Evolutionary conservation across 108 stramenopile species (phyloP).

Genomic region (Cyclotella choctawhatcheeana): DNA sequence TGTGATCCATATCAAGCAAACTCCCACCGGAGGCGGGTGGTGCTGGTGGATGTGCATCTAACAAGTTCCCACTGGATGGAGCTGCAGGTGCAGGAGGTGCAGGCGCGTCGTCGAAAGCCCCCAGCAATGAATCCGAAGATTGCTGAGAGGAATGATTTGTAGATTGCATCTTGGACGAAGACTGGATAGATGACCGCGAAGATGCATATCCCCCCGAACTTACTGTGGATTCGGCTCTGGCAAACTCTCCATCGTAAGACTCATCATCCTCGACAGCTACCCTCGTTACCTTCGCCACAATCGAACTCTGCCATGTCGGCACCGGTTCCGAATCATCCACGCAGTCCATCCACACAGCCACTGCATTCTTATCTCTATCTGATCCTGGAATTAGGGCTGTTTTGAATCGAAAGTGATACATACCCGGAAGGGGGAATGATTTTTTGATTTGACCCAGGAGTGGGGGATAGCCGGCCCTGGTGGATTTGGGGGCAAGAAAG

Average conservation of each 20-base stretch:
- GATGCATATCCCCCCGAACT: slow-evolving; percentile 24
- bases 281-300: slow-evolving; percentile 85
- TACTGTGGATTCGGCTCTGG: slow-evolving; percentile 37
- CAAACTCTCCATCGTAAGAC: slow-evolving; percentile 66
- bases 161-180: slow-evolving; percentile 25
- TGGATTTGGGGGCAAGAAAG: slow-evolving; percentile 87
- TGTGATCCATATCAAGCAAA: slow-evolving; percentile 61
- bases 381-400: slow-evolving; percentile 79
- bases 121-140: slow-evolving; percentile 56
- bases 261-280: slow-evolving; percentile 73
- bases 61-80: slow-evolving; percentile 46
- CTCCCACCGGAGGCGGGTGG: slow-evolving; percentile 49
- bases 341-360: slow-evolving; percentile 92
- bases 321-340: slow-evolving; percentile 75
- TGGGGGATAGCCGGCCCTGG: slow-evolving; percentile 74
- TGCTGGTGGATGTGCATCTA: slow-evolving; percentile 45
- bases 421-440: slow-evolving; percentile 92
- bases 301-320: slow-evolving; percentile 71
- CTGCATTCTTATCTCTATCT: slow-evolving; percentile 80
- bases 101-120: slow-evolving; percentile 62
- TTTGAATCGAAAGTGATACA: slow-evolving; percentile 97
- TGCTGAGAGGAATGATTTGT: slow-evolving; percentile 17
- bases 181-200: slow-evolving; percentile 26
- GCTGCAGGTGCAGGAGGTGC: slow-evolving; percentile 37
- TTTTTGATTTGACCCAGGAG: slow-evolving; percentile 80